These are phyloP conservation scores for Dendrocalamus sinicus DNA, from an alignment of 176 grass and related monocot species.

Conservation along the genomic window DNA sequence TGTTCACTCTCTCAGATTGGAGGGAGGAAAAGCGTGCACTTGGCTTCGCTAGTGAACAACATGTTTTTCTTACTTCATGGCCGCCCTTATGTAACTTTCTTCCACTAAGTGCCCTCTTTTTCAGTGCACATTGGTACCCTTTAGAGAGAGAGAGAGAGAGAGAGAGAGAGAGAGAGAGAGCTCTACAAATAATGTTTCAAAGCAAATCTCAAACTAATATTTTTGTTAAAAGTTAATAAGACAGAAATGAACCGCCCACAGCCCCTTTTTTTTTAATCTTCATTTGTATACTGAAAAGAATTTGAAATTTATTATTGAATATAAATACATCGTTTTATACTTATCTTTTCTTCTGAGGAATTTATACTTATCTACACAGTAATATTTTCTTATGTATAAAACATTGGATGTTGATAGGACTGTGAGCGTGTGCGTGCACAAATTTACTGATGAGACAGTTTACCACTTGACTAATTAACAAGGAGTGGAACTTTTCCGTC, in stretches of 20 bases:
- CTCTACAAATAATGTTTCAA: no score
- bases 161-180: no score
- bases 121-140: no score
- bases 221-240: neutral
- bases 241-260: no score
- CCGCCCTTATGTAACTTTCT: neutral
- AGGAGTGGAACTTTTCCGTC: neutral
- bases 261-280: neutral
- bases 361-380: neutral
- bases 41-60: no score
- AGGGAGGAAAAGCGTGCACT: no score
- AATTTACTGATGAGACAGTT: neutral
- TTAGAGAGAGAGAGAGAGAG: no score
- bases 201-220: neutral
- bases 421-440: neutral
- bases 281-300: constrained; percentile 4
- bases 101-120: neutral
- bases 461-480: neutral
- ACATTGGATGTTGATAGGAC: neutral
- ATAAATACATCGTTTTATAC: neutral
- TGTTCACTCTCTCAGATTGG: no score
- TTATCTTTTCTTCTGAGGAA: neutral
- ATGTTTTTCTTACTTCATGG: no score
- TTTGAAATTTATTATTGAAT: no score
- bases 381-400: neutral